Evolutionary conservation across 1,139 yeast genomes (phyloP).

Genomic region (Blastobotrys illinoisensis): DNA sequence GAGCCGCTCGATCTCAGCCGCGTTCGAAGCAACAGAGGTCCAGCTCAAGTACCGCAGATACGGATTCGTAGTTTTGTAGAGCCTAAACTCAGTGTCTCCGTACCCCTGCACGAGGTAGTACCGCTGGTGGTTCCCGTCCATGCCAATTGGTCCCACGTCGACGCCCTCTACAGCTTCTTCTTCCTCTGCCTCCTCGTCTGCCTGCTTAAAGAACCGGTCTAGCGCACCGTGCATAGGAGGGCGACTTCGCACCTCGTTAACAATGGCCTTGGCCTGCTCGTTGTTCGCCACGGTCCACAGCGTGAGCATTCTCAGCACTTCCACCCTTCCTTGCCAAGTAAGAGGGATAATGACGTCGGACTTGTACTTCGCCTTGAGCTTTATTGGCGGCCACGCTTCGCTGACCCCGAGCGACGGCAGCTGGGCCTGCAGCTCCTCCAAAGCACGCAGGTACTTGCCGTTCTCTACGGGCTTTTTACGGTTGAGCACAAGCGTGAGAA

Average conservation of each 20-base stretch:
- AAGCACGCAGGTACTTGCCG: conserved; percentile 34
- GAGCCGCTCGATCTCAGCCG: conserved; percentile 25
- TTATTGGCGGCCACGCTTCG: conserved; percentile 25
- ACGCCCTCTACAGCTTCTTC: conserved; percentile 10
- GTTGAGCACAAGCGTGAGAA: conserved; percentile 34
- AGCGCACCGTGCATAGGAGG: conserved; percentile 12
- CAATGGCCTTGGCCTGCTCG: conserved; percentile 19
- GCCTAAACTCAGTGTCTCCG: conserved; percentile 29
- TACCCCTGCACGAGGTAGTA: conserved; percentile 28
- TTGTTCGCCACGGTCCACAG: conserved; percentile 31
- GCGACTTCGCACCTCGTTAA: conserved; percentile 1
- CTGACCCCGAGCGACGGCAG: conserved; percentile 26
- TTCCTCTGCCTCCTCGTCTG: conserved; percentile 12
- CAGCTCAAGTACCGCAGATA: conserved; percentile 28
- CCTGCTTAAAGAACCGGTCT: conserved; percentile 6
- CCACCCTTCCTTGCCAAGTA: conserved; percentile 30
- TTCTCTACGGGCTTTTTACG: conserved; percentile 37
- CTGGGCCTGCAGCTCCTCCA: conserved; percentile 29
- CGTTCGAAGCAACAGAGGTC: conserved; percentile 31
- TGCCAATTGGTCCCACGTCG: conserved; percentile 22
- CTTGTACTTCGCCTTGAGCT: conserved; percentile 24
- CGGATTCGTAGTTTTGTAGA: conserved; percentile 33
- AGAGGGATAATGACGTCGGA: conserved; percentile 25
- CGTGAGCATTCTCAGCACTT: conserved; percentile 27
- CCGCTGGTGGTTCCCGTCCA: conserved; percentile 22